Base-by-base conservation (phyloP, 768 basidiomycete species). In the Gautieria morchelliformis region DNA sequence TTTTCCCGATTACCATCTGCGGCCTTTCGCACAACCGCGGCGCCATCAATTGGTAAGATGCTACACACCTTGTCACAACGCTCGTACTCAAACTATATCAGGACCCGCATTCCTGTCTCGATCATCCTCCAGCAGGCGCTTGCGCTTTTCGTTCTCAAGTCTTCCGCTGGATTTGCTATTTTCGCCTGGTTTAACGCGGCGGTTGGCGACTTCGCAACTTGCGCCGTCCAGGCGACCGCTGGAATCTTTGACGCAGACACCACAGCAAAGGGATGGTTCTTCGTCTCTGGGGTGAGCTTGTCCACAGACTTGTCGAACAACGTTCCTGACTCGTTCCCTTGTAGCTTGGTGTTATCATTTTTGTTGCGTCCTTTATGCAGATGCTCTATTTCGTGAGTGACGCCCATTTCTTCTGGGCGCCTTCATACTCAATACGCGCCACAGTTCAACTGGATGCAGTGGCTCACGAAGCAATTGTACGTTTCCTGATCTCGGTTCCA, bases 111-210 rank as follows among this genome's bases (percentile, higher is more conserved):
- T 27, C 56, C 56, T 6, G 14, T 20, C 32, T 48, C 46, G 3
- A 57, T 57, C 44, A 57, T 57, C 56, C 56, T 57, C 44, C 56
- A 57, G 37, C 56, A 57, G 30, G 56, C 56, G 3, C 45, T 57
- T 11, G 56, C 56, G 24, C 37, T 57, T 2, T 57, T 57, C 47
- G 32, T 57, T 17, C 37, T 48, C 30, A 47, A 49, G 46, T 19
- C 32, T 5, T 20, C 24, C 24, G 56, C 56, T 27, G 56, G 56
- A 4, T 12, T 35, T 27, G 14, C 46, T 11, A 8, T 57, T 30
- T 32, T 39, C 46, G 37, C 8, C 4, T 57, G 56, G 56, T 40
- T 57, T 19, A 57, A 40, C n/a, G n/a, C 42, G 1, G 56, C 56
- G 14, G 45, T 47, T 37, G 44, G 47, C 4, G 56, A 57, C 48